These are phyloP conservation scores for Croton laevigatus DNA, from an alignment of 441 rosid genomes.

Conservation along the genomic window DNA sequence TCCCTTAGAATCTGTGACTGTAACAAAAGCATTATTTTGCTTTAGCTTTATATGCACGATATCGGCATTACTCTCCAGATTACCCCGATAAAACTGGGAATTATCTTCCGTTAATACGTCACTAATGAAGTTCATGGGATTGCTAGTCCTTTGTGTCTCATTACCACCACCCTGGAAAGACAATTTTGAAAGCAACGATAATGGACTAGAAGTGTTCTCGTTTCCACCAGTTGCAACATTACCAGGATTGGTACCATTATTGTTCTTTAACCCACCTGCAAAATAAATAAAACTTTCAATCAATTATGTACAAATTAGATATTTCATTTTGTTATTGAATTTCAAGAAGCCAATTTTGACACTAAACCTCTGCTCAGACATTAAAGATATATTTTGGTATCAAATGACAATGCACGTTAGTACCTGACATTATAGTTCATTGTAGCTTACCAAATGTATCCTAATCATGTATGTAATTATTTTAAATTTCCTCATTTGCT, in stretches of 20 bases:
- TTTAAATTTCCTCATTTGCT: not conserved
- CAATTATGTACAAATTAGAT: not conserved
- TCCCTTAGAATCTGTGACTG: slow-evolving; percentile 72
- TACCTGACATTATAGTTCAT: too few relatives aligned
- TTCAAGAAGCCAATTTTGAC: not conserved
- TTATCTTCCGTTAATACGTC: slow-evolving; percentile 42
- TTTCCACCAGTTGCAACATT: slow-evolving; percentile 20
- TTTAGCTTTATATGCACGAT: slow-evolving; percentile 60
- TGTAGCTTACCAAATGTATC: too few relatives aligned
- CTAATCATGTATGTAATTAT: not conserved
- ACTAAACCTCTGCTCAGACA: too few relatives aligned
- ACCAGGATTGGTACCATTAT: slow-evolving; percentile 12
- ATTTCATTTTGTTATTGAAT: too few relatives aligned
- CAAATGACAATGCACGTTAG: too few relatives aligned
- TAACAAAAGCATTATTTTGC: slow-evolving; percentile 72
- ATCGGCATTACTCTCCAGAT: slow-evolving; percentile 51
- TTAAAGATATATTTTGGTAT: too few relatives aligned
- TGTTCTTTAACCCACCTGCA: slow-evolving; percentile 25
- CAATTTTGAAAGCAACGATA: slow-evolving; percentile 33
- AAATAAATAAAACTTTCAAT: not conserved
- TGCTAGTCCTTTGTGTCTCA: slow-evolving; percentile 24
- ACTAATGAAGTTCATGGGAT: slow-evolving; percentile 48
- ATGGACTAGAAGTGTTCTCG: slow-evolving; percentile 25
- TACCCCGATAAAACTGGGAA: slow-evolving; percentile 25
- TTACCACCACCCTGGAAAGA: slow-evolving; percentile 28